These are phyloP conservation scores for Eudorina sp. DNA, from an alignment of 139 green algal species.

Conservation along the genomic window DNA sequence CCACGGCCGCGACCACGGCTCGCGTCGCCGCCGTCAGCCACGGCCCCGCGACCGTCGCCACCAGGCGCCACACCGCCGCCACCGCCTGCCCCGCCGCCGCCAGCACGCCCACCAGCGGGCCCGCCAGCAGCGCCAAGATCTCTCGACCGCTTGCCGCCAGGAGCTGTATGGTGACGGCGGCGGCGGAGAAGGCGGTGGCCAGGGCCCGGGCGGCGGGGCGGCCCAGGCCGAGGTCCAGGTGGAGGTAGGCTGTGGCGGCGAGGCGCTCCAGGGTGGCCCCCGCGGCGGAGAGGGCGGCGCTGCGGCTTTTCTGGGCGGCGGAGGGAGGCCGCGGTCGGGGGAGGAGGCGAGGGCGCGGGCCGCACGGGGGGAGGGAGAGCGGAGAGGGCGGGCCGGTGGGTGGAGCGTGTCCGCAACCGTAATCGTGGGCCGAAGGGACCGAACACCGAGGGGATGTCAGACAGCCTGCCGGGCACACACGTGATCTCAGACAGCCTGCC, in stretches of 20 bases:
- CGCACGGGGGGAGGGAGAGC: too few relatives aligned
- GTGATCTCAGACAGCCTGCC: too few relatives aligned
- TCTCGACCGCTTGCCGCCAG: neutral
- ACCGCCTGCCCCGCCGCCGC: neutral
- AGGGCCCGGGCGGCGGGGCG: too few relatives aligned
- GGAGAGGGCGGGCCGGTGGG: too few relatives aligned
- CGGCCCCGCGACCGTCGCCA: neutral
- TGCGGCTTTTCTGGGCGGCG: neutral
- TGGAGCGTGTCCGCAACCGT: too few relatives aligned
- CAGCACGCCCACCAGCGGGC: neutral
- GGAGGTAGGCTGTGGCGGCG: conserved; percentile 16
- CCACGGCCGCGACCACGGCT: neutral
- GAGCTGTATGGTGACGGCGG: neutral
- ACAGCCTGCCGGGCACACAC: too few relatives aligned
- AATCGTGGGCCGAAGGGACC: too few relatives aligned
- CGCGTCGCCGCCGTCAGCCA: neutral
- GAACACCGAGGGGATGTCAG: too few relatives aligned
- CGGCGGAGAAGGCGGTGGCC: neutral
- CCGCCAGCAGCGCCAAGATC: neutral
- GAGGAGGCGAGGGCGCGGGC: too few relatives aligned
- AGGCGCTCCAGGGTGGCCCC: neutral
- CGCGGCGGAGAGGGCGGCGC: neutral
- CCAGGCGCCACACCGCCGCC: neutral
- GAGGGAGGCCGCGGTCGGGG: too few relatives aligned
- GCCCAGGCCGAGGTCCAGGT: neutral